Base-by-base conservation (phyloP, 805 yeast species). In the Ogataea trehaloabstinens region DNA sequence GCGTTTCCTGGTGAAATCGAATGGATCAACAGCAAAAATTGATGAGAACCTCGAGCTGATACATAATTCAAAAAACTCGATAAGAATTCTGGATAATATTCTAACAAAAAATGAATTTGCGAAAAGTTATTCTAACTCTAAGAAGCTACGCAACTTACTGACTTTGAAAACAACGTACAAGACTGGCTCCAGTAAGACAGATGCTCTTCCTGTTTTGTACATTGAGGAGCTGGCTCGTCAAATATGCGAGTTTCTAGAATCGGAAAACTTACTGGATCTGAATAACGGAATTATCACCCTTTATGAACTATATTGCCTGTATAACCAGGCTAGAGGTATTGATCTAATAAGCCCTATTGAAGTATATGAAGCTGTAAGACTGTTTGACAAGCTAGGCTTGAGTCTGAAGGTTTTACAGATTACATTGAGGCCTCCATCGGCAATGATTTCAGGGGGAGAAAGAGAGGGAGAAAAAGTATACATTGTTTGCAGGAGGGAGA, bases 211-310 rank as follows among this genome's bases (percentile, higher is more conserved):
- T 4, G 35, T 35, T 7, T 33, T 60, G 10, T 64, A 63, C 44
- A 39, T 74, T 20, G 77, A 78, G 42, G 96, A 88, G 52, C 64
- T 88, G 13, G 76, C 96, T 0, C 71, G 95, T 37, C 90, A 87
- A 52, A 56, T 91, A 3, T 80, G 87, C 28, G 95, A 85, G 50
- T 89, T 78, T 58, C 64, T 85, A 7, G 62, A 67, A 7, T 59
- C 61, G 45, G 54, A 65, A 43, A 56, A 63, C 52, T 51, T 80
- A 18, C 49, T 80, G 40, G 69, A 64, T 28, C 66, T 64, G 24
- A 72, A 71, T 34, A 81, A 82, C 31, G 86, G 85, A 2, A 64
- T 80, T 15, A 66, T 84, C 11, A 70, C 87, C 0, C 49, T 83
- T 24, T 71, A 76, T 35, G 91, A 84, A 49, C 53, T 84, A 15